Conservation (phyloP, 2,329 filamentous ascomycete species). For the Aspergillus japonicus region DNA sequence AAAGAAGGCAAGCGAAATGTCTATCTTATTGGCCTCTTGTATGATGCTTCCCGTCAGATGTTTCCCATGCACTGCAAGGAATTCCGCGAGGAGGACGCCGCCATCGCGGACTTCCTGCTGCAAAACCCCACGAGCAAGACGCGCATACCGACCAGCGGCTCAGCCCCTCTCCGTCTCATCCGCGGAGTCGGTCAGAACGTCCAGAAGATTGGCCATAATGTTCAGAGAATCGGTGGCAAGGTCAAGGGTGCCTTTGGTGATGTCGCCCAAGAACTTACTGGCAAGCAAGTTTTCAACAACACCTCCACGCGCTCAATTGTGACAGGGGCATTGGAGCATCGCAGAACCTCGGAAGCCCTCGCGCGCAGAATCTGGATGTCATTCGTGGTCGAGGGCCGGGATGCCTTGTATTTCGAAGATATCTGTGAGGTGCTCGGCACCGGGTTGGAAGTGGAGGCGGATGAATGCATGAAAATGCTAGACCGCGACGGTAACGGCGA, state of each 20-base stretch:
- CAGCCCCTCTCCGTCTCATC: slow-evolving; percentile 76
- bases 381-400: slow-evolving; percentile 85
- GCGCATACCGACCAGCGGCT: slow-evolving; percentile 54
- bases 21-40: slow-evolving; percentile 76
- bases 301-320: slow-evolving; percentile 88
- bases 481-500: slow-evolving; percentile 91
- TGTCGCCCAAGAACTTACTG: slow-evolving; percentile 89
- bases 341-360: slow-evolving; percentile 80
- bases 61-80: slow-evolving; percentile 92
- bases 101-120: slow-evolving; percentile 81
- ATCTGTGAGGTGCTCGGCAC: slow-evolving; percentile 82
- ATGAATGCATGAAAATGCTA: slow-evolving; percentile 77
- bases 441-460: slow-evolving; percentile 71
- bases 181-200: slow-evolving; percentile 69
- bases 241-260: slow-evolving; percentile 91
- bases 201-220: slow-evolving; percentile 78
- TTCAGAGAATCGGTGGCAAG: slow-evolving; percentile 84
- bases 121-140: slow-evolving; percentile 53
- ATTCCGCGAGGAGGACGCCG: slow-evolving; percentile 86
- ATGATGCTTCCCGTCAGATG: slow-evolving; percentile 81
- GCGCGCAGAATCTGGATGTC: slow-evolving; percentile 98
- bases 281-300: slow-evolving; percentile 91
- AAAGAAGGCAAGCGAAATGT: slow-evolving; percentile 87
- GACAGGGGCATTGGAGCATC: slow-evolving; percentile 82
- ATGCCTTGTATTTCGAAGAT: slow-evolving; percentile 76